A percentile compares a stretch with the other conserved stretches of the same genome.
phyloP scores from a whole-genome alignment of 1,284 basidiomycete genomes.

The Microbotryum scabiosae region DNA sequence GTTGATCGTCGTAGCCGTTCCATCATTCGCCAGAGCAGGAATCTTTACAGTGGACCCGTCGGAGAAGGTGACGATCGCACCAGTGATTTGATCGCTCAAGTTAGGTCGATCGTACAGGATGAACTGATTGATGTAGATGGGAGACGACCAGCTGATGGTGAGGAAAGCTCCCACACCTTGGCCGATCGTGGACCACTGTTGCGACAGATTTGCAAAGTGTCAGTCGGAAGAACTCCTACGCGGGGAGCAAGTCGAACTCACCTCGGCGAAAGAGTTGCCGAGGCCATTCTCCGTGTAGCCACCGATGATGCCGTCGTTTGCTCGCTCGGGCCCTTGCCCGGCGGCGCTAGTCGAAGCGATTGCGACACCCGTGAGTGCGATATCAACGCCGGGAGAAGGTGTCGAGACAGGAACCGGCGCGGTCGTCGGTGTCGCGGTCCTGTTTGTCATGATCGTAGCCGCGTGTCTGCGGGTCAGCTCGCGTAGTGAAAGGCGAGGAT shows the following conservation, averaged over 20 bases:
- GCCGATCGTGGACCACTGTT: slow-evolving; percentile 11
- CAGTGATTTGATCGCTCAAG: slow-evolving; percentile 16
- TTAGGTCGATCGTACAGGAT: slow-evolving; percentile 23
- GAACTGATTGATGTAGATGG: slow-evolving; percentile 5
- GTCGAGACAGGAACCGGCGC: background rate
- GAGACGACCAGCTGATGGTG: slow-evolving; percentile 6
- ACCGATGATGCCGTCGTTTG: slow-evolving; percentile 1
- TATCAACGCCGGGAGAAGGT: background rate
- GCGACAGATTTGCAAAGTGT: background rate
- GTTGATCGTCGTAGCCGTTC: slow-evolving; percentile 8
- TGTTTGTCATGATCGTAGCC: too few species aligned
- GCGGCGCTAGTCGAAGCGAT: background rate
- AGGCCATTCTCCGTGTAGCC: background rate
- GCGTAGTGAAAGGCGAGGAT: background rate
- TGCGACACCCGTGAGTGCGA: background rate
- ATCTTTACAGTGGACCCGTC: slow-evolving; percentile 12
- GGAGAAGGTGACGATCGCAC: slow-evolving; percentile 12
- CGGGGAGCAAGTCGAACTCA: background rate
- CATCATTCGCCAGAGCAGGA: slow-evolving; percentile 19
- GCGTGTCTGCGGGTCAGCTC: too few species aligned
- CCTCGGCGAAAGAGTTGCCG: background rate
- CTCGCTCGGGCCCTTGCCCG: background rate
- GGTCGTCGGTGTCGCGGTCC: too few species aligned
- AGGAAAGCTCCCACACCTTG: slow-evolving; percentile 9
- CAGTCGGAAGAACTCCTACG: background rate